Evolutionary conservation across 345 rosid species (phyloP).

Genomic region (Brassica carinata): DNA sequence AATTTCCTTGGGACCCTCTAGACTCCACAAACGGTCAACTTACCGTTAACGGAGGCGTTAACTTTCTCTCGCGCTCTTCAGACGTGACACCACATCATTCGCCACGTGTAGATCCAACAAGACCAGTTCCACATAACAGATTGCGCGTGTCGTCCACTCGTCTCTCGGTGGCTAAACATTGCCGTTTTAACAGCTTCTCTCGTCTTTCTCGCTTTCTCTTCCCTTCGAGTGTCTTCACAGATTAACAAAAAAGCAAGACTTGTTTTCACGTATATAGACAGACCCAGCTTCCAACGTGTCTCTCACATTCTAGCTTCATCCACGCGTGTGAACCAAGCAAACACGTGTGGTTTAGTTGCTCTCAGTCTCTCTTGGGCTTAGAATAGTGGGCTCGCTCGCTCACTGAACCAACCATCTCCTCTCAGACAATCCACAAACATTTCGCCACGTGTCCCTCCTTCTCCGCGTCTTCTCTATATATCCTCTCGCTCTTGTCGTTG

Average conservation of each 20-base stretch:
- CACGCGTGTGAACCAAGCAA: not conserved
- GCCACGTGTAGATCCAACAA: slow-evolving; percentile 1
- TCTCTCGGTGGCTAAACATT: not conserved
- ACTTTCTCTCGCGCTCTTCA: slow-evolving; percentile 21
- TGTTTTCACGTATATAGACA: slow-evolving; percentile 35
- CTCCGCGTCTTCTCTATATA: slow-evolving; percentile 25
- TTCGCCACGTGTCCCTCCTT: slow-evolving; percentile 32
- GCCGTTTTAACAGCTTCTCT: not conserved
- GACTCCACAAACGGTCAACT: not conserved
- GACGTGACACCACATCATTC: not conserved
- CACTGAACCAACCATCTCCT: slow-evolving; percentile 11
- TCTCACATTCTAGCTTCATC: slow-evolving; percentile 6
- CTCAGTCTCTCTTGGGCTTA: not conserved
- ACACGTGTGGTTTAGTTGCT: slow-evolving; percentile 25
- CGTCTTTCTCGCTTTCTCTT: not conserved
- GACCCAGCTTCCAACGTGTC: slow-evolving; percentile 34
- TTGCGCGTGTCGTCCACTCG: slow-evolving; percentile 6
- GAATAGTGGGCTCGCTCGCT: slow-evolving; percentile 9
- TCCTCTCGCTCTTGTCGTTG: slow-evolving; percentile 3
- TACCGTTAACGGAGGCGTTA: slow-evolving; percentile 20
- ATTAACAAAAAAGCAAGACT: not conserved
- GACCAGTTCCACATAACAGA: not conserved
- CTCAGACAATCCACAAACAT: not conserved
- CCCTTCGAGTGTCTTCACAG: slow-evolving; percentile 6
- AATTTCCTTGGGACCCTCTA: not conserved